Evolutionary conservation across 2,329 filamentous ascomycete species (phyloP), one percentile per base, ranked within the genome.

Genomic region (Claviceps sp.): DNA sequence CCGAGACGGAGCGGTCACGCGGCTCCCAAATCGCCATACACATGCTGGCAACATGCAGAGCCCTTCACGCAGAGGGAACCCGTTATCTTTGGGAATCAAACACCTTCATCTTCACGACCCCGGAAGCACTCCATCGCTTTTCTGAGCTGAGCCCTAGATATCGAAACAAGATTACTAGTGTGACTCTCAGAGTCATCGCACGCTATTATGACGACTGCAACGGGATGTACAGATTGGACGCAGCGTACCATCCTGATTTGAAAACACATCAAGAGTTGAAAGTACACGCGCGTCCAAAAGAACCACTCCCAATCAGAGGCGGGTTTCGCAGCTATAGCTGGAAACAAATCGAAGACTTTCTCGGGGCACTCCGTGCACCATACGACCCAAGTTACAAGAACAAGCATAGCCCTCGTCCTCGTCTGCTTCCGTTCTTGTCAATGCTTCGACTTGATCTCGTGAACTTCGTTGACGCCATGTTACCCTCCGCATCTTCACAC

Each of bases 311-410:
- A 24, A 67, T 73, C 36, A 70, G 73, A n/a, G 69, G 70, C 22
- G 75, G 75, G 20, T 78, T 79, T 54, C 72, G 75, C 47, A 73
- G 72, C 57, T 79, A 79, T 60, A 69, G 72, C 3, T 79, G 75
- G 75, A 69, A 68, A 36, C 76, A 78, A 58, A 65, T 77, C 34
- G 64, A 72, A 13, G 76, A 79, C 59, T 79, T 78, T 51, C 62
- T 79, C 22, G 64, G 68, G 49, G 74, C 72, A 5, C 60, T 79
- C 50, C 66, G 74, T n/a, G 70, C 76, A 2, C 76, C 76, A 0
- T 74, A 68, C 58, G 70, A 75, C 51, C 73, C 74, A 5, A 55
- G 59, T 30, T 60, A 59, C 53, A 63, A 65, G 44, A 59, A 62
- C 59, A 69, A 65, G 55, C 63, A 62, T 48, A 61, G 59, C 9